Conservation (phyloP, 1,284 basidiomycete genomes). For the Cutaneotrichosporon sp. region DNA sequence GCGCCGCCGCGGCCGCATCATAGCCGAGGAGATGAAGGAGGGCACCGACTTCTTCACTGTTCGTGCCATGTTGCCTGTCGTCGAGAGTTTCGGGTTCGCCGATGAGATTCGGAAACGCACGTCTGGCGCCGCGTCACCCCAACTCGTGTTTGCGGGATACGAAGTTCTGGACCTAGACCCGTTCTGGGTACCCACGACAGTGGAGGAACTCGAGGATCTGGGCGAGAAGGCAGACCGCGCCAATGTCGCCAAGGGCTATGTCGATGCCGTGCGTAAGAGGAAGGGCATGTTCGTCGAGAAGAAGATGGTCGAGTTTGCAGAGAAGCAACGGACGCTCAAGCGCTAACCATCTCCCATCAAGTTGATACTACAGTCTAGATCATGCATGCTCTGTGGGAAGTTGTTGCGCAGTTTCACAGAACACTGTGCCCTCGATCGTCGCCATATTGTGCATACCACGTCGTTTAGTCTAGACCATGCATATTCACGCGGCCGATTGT, state of each 20-base stretch:
- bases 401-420: too few species aligned
- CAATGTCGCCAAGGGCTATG: slow-evolving; percentile 91
- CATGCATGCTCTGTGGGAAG: too few species aligned
- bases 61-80: slow-evolving; percentile 85
- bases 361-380: too few species aligned
- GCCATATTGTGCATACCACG: too few species aligned
- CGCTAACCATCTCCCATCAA: slow-evolving; percentile 53
- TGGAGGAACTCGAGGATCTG: slow-evolving; percentile 95
- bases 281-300: slow-evolving; percentile 95
- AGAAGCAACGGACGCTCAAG: slow-evolving; percentile 96
- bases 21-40: slow-evolving; percentile 98
- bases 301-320: slow-evolving; percentile 89
- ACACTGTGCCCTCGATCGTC: too few species aligned
- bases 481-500: too few species aligned
- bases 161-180: slow-evolving; percentile 90
- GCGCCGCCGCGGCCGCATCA: slow-evolving; percentile 82
- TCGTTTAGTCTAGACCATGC: too few species aligned
- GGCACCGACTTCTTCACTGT: slow-evolving; percentile 95
- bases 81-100: slow-evolving; percentile 96
- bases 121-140: slow-evolving; percentile 93
- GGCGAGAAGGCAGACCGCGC: slow-evolving; percentile 92
- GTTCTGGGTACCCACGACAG: slow-evolving; percentile 98
- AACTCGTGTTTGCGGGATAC: slow-evolving; percentile 92
- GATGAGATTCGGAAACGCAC: slow-evolving; percentile 96
- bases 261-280: slow-evolving; percentile 84